These are phyloP conservation scores for Jamesozyma jinghongensis DNA, from an alignment of 805 yeast genomes.

Conservation along the genomic window DNA sequence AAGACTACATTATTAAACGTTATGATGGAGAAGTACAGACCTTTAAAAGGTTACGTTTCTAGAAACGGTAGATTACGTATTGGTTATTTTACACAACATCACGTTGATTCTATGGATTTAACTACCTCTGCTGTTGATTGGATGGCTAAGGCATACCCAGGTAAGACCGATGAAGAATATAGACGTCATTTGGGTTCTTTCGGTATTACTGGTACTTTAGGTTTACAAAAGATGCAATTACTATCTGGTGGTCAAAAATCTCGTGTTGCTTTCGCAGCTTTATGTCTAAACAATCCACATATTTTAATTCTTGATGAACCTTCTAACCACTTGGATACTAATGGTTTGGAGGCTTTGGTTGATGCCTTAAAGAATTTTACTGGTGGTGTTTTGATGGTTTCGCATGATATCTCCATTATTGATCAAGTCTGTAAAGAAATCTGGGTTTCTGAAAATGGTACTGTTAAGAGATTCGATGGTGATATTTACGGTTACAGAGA, in stretches of 20 bases:
- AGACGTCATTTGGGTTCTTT: conserved; percentile 94
- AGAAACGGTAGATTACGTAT: conserved; percentile 81
- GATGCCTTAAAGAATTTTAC: conserved; percentile 80
- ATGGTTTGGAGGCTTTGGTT: conserved; percentile 92
- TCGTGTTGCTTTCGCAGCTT: conserved; percentile 94
- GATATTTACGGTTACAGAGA: conserved; percentile 81
- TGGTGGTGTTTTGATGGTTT: conserved; percentile 96
- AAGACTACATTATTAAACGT: conserved; percentile 88
- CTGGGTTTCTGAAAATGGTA: conserved; percentile 88
- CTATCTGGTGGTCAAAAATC: conserved; percentile 98
- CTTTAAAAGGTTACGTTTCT: conserved; percentile 69
- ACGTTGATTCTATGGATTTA: conserved; percentile 95
- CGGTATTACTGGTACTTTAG: conserved; percentile 92
- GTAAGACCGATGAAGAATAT: conserved; percentile 91
- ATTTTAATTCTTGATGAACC: conserved; percentile 93
- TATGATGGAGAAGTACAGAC: conserved; percentile 66
- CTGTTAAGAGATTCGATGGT: conserved; percentile 72
- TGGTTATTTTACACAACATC: conserved; percentile 98
- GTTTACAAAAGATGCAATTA: conserved; percentile 80
- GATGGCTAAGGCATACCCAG: conserved; percentile 86
- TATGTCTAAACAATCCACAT: conserved; percentile 85
- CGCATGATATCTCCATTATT: conserved; percentile 92
- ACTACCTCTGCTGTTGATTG: conserved; percentile 80
- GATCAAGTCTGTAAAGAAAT: conserved; percentile 84
- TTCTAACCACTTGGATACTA: conserved; percentile 95